These are phyloP conservation scores for Bipolaris oryzae DNA, from an alignment of 2,329 filamentous ascomycete genomes.

Conservation along the genomic window DNA sequence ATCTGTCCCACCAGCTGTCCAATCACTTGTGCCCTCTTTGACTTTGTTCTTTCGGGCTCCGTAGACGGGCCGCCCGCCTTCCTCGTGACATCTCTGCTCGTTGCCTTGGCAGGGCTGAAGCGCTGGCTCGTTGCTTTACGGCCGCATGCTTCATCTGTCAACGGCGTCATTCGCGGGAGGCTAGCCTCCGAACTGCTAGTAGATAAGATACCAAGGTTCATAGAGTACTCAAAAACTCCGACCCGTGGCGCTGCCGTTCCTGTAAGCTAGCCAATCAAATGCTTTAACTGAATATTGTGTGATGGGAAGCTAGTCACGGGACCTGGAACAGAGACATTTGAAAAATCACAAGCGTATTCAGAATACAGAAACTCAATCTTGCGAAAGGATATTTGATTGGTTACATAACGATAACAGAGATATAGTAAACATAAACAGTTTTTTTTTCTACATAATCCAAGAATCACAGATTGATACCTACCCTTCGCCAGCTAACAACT, in stretches of 20 bases:
- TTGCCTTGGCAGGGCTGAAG: background rate
- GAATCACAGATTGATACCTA: too few species aligned
- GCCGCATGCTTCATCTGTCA: background rate
- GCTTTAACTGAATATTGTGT: background rate
- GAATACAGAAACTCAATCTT: background rate
- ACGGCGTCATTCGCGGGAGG: background rate
- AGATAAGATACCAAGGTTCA: background rate
- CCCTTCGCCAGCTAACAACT: background rate
- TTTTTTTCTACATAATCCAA: background rate
- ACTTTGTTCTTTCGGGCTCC: constrained; percentile 1
- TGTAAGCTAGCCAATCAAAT: background rate
- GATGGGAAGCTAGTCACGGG: background rate
- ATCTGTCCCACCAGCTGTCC: background rate
- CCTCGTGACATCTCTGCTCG: background rate
- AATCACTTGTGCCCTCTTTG: background rate
- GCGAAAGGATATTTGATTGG: background rate
- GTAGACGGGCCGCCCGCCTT: background rate
- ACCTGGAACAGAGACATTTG: background rate
- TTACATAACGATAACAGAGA: too few species aligned
- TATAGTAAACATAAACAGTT: background rate
- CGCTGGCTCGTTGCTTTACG: background rate
- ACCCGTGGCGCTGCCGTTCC: background rate
- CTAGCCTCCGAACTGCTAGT: background rate
- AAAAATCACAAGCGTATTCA: background rate
- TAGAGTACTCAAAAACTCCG: background rate